Evolutionary conservation across 441 rosid species (phyloP).

Genomic region (Brassica hybrid): DNA sequence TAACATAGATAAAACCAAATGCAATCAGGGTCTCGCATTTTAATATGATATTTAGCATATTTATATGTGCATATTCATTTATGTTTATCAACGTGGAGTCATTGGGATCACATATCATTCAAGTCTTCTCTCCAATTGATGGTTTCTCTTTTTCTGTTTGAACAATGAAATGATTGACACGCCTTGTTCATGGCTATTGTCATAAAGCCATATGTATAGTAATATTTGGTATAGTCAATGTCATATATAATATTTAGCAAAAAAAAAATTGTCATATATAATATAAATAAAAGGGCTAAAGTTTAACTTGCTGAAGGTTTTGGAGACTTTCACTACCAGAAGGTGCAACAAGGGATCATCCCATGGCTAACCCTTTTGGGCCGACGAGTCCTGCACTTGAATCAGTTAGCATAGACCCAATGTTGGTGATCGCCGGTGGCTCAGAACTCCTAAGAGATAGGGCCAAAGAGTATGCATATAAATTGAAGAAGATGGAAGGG

Average conservation of each 20-base stretch:
- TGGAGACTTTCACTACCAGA: slow-evolving; percentile 85
- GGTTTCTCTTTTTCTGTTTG: slow-evolving; percentile 23
- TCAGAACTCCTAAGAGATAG: slow-evolving; percentile 73
- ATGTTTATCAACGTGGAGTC: slow-evolving; percentile 33
- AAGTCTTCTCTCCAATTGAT: slow-evolving; percentile 27
- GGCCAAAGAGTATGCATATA: slow-evolving; percentile 65
- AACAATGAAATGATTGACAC: slow-evolving; percentile 20
- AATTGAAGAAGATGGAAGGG: slow-evolving; percentile 55
- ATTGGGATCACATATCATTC: slow-evolving; percentile 33
- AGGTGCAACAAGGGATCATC: slow-evolving; percentile 77
- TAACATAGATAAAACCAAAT: slow-evolving; percentile 14
- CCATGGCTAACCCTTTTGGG: slow-evolving; percentile 82
- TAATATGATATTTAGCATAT: slow-evolving; percentile 1
- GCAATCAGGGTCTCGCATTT: slow-evolving; percentile 16
- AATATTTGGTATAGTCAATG: slow-evolving; percentile 11
- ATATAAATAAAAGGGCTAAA: neutral
- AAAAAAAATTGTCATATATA: no score
- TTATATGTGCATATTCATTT: slow-evolving; percentile 8
- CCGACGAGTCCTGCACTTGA: slow-evolving; percentile 61
- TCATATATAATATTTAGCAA: neutral
- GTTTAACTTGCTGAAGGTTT: slow-evolving; percentile 52
- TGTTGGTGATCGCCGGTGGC: slow-evolving; percentile 70
- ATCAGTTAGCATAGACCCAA: slow-evolving; percentile 52
- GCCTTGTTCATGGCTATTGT: slow-evolving; percentile 37
- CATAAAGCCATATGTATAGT: slow-evolving; percentile 38